phyloP scores from a whole-genome alignment of 257 asterid genomes.

The Scutellaria minor region DNA sequence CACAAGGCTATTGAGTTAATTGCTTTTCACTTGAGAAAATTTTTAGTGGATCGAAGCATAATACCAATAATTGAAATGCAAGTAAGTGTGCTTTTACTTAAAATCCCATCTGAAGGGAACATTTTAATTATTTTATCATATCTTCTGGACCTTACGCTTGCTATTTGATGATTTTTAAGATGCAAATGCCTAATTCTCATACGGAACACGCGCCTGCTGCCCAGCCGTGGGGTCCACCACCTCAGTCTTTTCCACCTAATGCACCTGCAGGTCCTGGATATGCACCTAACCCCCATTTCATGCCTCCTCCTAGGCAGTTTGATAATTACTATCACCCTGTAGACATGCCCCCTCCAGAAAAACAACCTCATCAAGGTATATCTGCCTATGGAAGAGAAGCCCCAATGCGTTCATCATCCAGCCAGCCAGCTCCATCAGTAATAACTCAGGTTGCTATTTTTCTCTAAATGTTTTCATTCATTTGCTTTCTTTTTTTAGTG shows the following conservation, averaged over 20 bases:
- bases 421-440: constrained; percentile 66
- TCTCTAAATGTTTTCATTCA: not conserved
- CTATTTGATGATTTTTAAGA: constrained; percentile 21
- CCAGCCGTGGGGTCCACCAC: constrained; percentile 82
- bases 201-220: constrained; percentile 71
- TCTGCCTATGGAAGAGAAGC: constrained; percentile 86
- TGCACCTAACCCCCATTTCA: constrained; percentile 65
- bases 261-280: constrained; percentile 65
- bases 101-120: constrained; percentile 16
- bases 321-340: constrained; percentile 66
- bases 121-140: constrained; percentile 16
- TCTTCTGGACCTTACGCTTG: constrained; percentile 14
- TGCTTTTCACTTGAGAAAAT: constrained; percentile 81
- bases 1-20: constrained; percentile 85
- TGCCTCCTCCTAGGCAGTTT: constrained; percentile 69
- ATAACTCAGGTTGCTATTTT: constrained; percentile 68
- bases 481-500: not conserved
- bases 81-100: constrained; percentile 53
- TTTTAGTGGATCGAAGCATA: constrained; percentile 86
- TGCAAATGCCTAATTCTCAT: constrained; percentile 51
- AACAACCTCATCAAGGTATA: constrained; percentile 83
- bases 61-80: constrained; percentile 74
- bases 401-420: constrained; percentile 56
- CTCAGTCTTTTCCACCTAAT: constrained; percentile 66
- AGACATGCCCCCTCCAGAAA: constrained; percentile 69